Evolutionary conservation across 2,329 filamentous ascomycete genomes (phyloP).

Genomic region (Alternaria sp.): DNA sequence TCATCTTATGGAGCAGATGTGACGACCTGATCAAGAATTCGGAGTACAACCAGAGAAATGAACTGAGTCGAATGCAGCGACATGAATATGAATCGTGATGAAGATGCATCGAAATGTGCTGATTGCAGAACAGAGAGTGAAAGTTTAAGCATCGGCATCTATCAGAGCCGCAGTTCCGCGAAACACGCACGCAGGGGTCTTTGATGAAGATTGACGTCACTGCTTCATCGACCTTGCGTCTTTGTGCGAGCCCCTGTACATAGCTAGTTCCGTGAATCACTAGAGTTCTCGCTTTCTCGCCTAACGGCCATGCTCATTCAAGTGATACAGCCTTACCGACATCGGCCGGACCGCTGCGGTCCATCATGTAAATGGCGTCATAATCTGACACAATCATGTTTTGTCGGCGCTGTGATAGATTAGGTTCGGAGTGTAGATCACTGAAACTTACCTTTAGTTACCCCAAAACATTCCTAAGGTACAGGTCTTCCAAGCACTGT

Average conservation of each 20-base stretch:
- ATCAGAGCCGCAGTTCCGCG: not conserved
- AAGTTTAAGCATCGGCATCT: not conserved
- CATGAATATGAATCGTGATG: not conserved
- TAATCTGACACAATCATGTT: no score
- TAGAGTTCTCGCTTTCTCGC: no score
- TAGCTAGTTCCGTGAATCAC: not conserved
- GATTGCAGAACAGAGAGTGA: not conserved
- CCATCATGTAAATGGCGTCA: no score
- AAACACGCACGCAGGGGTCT: not conserved
- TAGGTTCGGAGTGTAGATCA: no score
- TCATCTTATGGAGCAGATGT: not conserved
- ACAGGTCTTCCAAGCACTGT: no score
- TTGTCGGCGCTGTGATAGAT: no score
- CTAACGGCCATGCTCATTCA: no score
- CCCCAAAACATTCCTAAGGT: no score
- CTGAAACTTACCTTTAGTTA: no score
- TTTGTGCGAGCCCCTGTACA: not conserved
- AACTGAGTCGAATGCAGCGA: not conserved
- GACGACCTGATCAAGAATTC: not conserved
- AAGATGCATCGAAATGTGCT: not conserved
- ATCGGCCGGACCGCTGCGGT: no score
- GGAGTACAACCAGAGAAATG: not conserved
- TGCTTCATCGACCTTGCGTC: not conserved
- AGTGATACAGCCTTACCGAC: no score
- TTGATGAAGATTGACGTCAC: not conserved